Conservation (phyloP, 352 stramenopile species). For the Globisporangium heterothallicum region DNA sequence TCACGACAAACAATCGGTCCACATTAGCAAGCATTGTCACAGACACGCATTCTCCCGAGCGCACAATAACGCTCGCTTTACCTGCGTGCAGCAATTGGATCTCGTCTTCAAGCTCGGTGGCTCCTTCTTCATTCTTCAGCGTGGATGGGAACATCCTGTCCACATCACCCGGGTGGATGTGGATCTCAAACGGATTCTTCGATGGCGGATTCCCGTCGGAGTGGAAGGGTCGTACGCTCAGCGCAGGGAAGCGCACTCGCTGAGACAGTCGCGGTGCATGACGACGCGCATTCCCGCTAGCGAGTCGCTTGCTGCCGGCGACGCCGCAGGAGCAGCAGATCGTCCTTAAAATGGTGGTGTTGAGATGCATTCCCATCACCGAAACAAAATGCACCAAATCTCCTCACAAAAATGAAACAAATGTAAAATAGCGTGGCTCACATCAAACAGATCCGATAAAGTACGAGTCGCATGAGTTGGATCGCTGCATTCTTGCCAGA, state of each 20-base stretch:
- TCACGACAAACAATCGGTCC: background rate
- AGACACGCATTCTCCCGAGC: background rate
- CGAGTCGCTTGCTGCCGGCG: background rate
- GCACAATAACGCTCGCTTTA: conserved; percentile 8
- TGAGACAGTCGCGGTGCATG: background rate
- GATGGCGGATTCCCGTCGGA: background rate
- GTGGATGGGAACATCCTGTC: conserved; percentile 4
- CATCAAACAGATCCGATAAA: background rate
- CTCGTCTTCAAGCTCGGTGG: conserved; percentile 21
- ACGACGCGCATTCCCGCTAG: background rate
- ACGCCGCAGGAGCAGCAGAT: background rate
- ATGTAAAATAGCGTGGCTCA: background rate
- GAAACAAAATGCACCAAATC: no score
- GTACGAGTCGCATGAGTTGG: background rate
- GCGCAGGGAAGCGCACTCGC: background rate
- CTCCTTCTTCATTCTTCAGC: background rate
- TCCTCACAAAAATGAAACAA: background rate
- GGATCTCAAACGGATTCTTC: conserved; percentile 49
- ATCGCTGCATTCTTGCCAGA: no score
- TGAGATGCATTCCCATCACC: no score
- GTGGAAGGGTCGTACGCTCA: background rate
- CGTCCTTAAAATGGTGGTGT: no score
- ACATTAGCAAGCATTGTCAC: no score
- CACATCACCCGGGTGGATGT: conserved; percentile 25
- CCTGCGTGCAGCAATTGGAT: conserved; percentile 42